These are phyloP conservation scores for Prunella vulgaris DNA, from an alignment of 257 asterid genomes.

Conservation along the genomic window DNA sequence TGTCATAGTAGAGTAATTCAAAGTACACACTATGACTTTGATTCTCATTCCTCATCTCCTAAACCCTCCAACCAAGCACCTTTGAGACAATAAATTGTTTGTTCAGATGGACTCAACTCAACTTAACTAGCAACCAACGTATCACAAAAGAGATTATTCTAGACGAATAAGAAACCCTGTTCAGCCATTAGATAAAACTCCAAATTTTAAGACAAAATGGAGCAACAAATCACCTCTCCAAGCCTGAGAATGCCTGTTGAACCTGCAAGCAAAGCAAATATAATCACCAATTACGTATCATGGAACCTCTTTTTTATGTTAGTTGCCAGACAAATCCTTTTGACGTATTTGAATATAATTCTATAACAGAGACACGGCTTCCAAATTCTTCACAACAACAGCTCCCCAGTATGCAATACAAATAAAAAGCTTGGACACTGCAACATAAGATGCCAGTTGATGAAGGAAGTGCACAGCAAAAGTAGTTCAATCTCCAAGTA, in stretches of 20 bases:
- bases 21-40: too few species aligned
- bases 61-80: too few species aligned
- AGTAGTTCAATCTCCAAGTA: background rate
- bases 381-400: background rate
- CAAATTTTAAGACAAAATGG: constrained; percentile 11
- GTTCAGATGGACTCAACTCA: background rate
- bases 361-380: background rate
- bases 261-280: constrained; percentile 44
- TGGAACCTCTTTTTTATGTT: background rate
- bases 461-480: background rate
- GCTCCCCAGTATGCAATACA: background rate
- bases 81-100: background rate
- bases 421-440: background rate
- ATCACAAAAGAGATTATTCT: constrained; percentile 1
- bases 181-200: constrained; percentile 5
- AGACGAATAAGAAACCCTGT: background rate
- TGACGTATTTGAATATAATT: background rate
- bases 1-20: too few species aligned
- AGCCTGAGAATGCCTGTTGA: constrained; percentile 68
- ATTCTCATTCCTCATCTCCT: too few species aligned
- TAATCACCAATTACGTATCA: background rate
- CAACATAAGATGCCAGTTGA: background rate
- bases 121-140: background rate
- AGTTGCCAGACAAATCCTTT: background rate
- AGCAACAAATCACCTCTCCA: constrained; percentile 63